Evolutionary conservation across 176 grass and related monocot species (phyloP).

Genomic region (Oryza longistaminata): DNA sequence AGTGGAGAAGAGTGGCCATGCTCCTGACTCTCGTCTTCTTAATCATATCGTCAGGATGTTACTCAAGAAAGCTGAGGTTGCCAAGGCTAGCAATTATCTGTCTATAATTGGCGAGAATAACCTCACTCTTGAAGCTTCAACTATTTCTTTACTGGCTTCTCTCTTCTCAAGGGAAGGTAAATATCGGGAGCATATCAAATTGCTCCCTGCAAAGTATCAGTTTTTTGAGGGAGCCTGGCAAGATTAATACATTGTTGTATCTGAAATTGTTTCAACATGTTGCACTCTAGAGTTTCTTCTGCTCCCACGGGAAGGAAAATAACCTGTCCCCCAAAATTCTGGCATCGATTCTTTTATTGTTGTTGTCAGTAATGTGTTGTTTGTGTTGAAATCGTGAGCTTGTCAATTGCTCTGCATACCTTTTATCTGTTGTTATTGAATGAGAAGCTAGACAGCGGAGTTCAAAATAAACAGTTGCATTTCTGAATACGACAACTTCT

Average conservation of each 20-base stretch:
- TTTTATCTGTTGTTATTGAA: too few species aligned
- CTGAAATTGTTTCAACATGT: too few species aligned
- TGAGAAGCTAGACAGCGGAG: too few species aligned
- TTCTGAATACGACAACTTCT: too few species aligned
- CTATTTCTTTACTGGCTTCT: background rate
- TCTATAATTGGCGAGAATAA: background rate
- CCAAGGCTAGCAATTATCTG: background rate
- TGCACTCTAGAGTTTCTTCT: too few species aligned
- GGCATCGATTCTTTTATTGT: too few species aligned
- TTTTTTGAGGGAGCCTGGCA: background rate
- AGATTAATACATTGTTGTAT: background rate
- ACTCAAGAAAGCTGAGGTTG: background rate
- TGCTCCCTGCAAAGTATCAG: background rate
- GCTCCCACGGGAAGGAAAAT: too few species aligned
- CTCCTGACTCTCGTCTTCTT: background rate
- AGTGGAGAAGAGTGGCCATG: background rate
- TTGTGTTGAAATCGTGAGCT: too few species aligned
- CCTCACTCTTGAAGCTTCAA: background rate
- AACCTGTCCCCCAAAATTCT: too few species aligned
- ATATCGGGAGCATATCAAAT: background rate
- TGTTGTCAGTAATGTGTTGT: too few species aligned
- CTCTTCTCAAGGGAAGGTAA: background rate
- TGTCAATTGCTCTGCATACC: too few species aligned
- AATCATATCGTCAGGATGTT: background rate
- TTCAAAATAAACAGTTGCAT: too few species aligned